phyloP scores from a whole-genome alignment of 495 filamentous ascomycete genomes.

The Xylaria flabelliformis region DNA sequence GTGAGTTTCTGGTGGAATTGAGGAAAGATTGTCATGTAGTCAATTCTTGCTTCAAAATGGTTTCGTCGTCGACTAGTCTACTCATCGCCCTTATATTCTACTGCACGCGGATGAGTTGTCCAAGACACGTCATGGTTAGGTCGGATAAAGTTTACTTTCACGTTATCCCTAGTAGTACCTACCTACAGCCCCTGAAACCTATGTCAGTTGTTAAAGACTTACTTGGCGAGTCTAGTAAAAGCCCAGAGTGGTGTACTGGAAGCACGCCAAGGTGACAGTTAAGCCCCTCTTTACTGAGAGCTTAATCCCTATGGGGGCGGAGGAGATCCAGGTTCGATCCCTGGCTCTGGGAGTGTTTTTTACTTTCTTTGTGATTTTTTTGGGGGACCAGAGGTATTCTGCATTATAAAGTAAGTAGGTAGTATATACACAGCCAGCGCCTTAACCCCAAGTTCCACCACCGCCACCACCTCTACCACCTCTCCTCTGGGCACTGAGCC shows the following conservation, averaged over 20 bases:
- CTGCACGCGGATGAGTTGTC: no score
- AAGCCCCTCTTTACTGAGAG: background rate
- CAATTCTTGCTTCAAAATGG: background rate
- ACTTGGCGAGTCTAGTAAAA: no score
- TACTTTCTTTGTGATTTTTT: no score
- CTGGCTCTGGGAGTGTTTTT: background rate
- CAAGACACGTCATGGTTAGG: no score
- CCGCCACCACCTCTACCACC: conserved; percentile 89
- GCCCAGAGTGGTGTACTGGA: background rate
- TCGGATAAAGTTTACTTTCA: no score
- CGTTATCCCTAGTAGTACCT: no score
- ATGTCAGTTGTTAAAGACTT: no score
- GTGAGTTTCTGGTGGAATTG: conserved; percentile 98
- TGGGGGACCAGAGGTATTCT: no score
- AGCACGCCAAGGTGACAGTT: background rate
- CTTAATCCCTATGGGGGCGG: background rate
- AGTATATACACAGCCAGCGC: background rate
- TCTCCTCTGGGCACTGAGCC: conserved; percentile 84
- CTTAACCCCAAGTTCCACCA: conserved; percentile 87
- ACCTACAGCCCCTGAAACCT: no score
- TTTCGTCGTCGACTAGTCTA: background rate
- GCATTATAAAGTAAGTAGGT: background rate
- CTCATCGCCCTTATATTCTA: no score
- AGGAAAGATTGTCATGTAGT: background rate
- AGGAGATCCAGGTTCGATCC: background rate